Conservation (phyloP, 164 flowering plant species). For the Pachysandra terminalis region DNA sequence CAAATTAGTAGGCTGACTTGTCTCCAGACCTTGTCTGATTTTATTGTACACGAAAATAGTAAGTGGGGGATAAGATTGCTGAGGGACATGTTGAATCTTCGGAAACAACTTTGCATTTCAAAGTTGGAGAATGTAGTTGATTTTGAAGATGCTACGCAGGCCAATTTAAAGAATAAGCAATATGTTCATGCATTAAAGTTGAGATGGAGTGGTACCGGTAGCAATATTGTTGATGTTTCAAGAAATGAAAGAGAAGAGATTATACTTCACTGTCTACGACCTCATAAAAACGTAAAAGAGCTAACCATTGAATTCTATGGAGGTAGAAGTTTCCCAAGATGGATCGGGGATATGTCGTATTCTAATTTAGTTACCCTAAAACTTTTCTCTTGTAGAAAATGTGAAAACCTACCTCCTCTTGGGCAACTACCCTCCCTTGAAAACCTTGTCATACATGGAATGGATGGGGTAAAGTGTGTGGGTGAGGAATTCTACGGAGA, state of each 20-base stretch:
- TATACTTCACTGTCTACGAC: slow-evolving; percentile 8
- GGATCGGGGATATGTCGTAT: slow-evolving; percentile 12
- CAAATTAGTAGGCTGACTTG: background rate
- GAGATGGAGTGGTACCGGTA: slow-evolving; percentile 5
- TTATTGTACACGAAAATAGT: background rate
- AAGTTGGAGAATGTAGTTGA: slow-evolving; percentile 14
- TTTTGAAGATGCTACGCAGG: slow-evolving; percentile 9
- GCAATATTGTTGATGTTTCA: background rate
- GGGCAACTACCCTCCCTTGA: slow-evolving; percentile 14
- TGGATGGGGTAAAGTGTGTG: background rate
- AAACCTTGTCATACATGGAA: slow-evolving; percentile 1
- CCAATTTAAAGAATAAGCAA: slow-evolving; percentile 14
- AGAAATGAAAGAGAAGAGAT: background rate
- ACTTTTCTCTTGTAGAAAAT: slow-evolving; percentile 1
- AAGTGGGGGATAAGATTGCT: background rate
- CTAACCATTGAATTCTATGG: slow-evolving; percentile 5
- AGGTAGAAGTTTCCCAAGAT: slow-evolving; percentile 15
- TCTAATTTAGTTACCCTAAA: background rate
- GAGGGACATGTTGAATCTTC: slow-evolving; percentile 1
- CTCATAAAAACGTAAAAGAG: slow-evolving; percentile 6
- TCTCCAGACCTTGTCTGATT: slow-evolving; percentile 1
- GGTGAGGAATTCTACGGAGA: slow-evolving; percentile 12
- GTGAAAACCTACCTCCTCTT: slow-evolving; percentile 10
- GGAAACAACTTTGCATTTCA: slow-evolving; percentile 1
- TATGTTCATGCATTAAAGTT: slow-evolving; percentile 5